Evolutionary conservation across 148 eudicot species (phyloP).

Genomic region (Arctostaphylos glauca): DNA sequence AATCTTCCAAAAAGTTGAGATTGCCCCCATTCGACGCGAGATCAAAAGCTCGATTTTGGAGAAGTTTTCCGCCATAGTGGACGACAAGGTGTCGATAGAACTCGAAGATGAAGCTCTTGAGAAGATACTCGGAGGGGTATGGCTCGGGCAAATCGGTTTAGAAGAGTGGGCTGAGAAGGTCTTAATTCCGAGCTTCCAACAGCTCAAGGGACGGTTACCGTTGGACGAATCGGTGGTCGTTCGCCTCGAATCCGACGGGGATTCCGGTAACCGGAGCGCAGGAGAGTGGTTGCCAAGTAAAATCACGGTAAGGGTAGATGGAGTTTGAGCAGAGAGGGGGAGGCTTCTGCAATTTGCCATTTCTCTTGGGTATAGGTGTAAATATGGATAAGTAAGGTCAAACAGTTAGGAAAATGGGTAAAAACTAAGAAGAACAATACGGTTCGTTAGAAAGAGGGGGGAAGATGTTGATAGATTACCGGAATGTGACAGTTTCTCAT

Average conservation of each 20-base stretch:
- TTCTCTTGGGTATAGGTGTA: slow-evolving; percentile 27
- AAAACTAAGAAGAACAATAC: slow-evolving; percentile 3
- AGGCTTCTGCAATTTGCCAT: slow-evolving; percentile 10
- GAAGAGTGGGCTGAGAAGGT: slow-evolving; percentile 65
- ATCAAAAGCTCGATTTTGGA: slow-evolving; percentile 44
- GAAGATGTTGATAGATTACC: slow-evolving; percentile 20
- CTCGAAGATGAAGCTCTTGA: slow-evolving; percentile 63
- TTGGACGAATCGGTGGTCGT: slow-evolving; percentile 27
- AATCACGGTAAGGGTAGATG: slow-evolving; percentile 36
- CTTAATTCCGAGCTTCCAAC: slow-evolving; percentile 52
- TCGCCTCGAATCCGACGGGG: slow-evolving; percentile 47
- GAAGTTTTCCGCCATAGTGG: slow-evolving; percentile 42
- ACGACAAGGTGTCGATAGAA: slow-evolving; percentile 42
- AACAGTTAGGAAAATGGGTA: slow-evolving; percentile 14
- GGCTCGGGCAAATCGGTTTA: slow-evolving; percentile 61
- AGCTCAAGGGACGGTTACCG: slow-evolving; percentile 39
- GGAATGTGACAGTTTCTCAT: neutral
- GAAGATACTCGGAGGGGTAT: slow-evolving; percentile 71
- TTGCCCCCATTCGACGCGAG: slow-evolving; percentile 37
- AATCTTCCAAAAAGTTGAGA: slow-evolving; percentile 67
- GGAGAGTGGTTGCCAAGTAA: slow-evolving; percentile 67
- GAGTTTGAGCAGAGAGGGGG: slow-evolving; percentile 8
- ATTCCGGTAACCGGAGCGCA: slow-evolving; percentile 31
- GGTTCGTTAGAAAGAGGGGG: neutral
- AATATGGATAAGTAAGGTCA: slow-evolving; percentile 21